Evolutionary conservation across 148 eudicot genomes (phyloP).

Genomic region (Rhododendron molle): DNA sequence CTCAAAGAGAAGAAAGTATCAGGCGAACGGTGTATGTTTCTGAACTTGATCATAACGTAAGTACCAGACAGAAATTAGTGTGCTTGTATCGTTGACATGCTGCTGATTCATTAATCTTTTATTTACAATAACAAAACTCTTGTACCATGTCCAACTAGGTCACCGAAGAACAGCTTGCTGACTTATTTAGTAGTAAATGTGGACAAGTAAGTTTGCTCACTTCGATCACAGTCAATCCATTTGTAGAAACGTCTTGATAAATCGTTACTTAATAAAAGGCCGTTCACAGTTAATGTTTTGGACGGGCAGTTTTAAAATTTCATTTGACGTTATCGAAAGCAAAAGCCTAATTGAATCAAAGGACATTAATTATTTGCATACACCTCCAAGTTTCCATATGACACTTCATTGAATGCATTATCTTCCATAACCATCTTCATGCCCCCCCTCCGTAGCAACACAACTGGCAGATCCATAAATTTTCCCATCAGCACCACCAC

Average conservation of each 20-base stretch:
- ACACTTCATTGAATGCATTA: background rate
- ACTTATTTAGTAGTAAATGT: conserved; percentile 54
- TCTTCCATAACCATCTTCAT: background rate
- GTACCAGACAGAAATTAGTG: conserved; percentile 9
- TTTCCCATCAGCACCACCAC: background rate
- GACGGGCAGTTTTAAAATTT: background rate
- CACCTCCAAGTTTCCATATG: background rate
- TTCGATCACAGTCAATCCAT: background rate
- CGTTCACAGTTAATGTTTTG: background rate
- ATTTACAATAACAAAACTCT: conserved; percentile 9
- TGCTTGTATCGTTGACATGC: background rate
- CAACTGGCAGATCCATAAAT: background rate
- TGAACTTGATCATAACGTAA: conserved; percentile 79
- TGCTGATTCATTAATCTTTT: background rate
- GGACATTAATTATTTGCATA: background rate
- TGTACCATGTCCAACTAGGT: conserved; percentile 39
- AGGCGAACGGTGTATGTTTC: conserved; percentile 91
- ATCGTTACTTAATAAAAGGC: background rate
- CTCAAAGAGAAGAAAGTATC: conserved; percentile 83
- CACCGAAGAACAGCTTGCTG: conserved; percentile 89
- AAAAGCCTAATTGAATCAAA: background rate
- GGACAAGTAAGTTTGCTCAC: conserved; percentile 65
- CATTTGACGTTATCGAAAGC: background rate
- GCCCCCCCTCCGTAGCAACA: background rate
- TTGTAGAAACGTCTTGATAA: background rate